Evolutionary conservation across 768 basidiomycete genomes (phyloP).

Genomic region (Rhizopogon vinicolor): DNA sequence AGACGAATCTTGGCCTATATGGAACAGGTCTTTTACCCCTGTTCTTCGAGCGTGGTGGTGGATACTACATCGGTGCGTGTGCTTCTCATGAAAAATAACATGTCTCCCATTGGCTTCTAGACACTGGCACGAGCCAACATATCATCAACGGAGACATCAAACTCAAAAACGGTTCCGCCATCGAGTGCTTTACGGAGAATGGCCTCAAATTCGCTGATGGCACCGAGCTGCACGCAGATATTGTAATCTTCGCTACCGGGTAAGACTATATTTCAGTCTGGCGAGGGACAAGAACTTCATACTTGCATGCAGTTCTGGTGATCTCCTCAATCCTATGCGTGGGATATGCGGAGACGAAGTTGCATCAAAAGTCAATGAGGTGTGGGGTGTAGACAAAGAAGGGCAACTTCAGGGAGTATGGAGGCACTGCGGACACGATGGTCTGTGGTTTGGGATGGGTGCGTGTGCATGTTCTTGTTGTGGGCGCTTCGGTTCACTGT

Average conservation of each 20-base stretch:
- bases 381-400: slow-evolving; percentile 64
- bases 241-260: slow-evolving; percentile 29
- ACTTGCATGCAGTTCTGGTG: slow-evolving; percentile 38
- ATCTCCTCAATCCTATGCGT: slow-evolving; percentile 35
- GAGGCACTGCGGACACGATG: slow-evolving; percentile 30
- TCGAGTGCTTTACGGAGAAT: slow-evolving; percentile 25
- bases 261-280: slow-evolving; percentile 1
- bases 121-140: slow-evolving; percentile 37
- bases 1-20: slow-evolving; percentile 30
- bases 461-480: background rate
- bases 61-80: slow-evolving; percentile 35
- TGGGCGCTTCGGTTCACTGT: background rate
- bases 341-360: slow-evolving; percentile 43
- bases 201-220: slow-evolving; percentile 26
- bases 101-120: slow-evolving; percentile 10
- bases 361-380: slow-evolving; percentile 37
- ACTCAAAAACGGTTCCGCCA: slow-evolving; percentile 38
- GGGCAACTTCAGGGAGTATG: slow-evolving; percentile 48
- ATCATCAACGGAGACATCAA: slow-evolving; percentile 47
- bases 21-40: slow-evolving; percentile 28
- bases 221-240: slow-evolving; percentile 26
- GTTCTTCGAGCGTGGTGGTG: slow-evolving; percentile 26
- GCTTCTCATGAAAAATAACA: background rate
- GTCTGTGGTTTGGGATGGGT: slow-evolving; percentile 28
- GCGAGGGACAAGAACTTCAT: background rate